Conservation (phyloP, 2,329 filamentous ascomycete genomes). For the Paraphoma sp. region DNA sequence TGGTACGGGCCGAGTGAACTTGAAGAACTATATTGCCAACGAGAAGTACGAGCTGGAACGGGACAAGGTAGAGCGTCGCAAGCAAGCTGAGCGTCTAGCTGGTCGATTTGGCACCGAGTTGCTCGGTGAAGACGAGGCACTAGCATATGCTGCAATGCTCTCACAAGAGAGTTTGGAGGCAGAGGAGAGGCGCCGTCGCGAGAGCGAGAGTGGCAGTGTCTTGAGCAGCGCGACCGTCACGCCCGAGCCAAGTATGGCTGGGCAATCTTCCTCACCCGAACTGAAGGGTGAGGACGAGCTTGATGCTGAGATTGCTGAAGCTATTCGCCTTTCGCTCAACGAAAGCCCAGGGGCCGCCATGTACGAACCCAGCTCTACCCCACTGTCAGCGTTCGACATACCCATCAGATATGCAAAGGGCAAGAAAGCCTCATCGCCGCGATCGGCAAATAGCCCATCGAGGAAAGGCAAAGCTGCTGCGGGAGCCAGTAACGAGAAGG, state of each 20-base stretch:
- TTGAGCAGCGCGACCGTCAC: conserved; percentile 48
- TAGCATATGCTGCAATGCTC: conserved; percentile 68
- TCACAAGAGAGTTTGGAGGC: conserved; percentile 64
- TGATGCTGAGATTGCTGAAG: conserved; percentile 67
- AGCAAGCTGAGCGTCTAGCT: conserved; percentile 73
- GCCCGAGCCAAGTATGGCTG: conserved; percentile 38
- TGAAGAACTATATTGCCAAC: conserved; percentile 84
- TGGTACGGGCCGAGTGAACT: conserved; percentile 69
- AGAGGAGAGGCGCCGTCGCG: conserved; percentile 55
- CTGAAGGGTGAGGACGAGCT: conserved; percentile 55
- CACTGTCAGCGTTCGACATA: conserved; percentile 48
- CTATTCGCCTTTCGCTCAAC: conserved; percentile 61
- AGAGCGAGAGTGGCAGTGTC: conserved; percentile 50
- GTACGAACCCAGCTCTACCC: conserved; percentile 12
- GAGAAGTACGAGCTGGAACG: conserved; percentile 81
- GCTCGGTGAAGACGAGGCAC: conserved; percentile 66
- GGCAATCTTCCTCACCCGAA: conserved; percentile 35
- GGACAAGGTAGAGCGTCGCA: conserved; percentile 71
- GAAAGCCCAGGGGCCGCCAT: conserved; percentile 21
- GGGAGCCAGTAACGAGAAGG: conserved; percentile 48
- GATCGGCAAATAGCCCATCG: conserved; percentile 30
- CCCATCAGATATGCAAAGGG: conserved; percentile 54
- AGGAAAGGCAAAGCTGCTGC: conserved; percentile 36
- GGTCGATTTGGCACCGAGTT: conserved; percentile 86
- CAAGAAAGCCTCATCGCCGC: conserved; percentile 34